Evolutionary conservation across 345 rosid species (phyloP).

Genomic region (Citrus unshiu): DNA sequence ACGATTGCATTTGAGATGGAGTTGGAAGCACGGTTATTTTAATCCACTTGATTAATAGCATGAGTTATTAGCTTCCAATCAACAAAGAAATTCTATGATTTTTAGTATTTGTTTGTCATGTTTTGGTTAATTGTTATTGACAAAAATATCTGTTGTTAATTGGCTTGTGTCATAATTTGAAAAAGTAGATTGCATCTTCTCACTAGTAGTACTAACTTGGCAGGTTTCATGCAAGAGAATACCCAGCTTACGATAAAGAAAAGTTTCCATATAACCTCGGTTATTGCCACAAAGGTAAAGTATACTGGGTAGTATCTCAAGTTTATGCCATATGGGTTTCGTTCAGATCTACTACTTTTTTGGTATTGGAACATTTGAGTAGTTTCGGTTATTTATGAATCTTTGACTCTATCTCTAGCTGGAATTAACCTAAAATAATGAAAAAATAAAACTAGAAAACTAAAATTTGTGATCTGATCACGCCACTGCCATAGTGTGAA

Average conservation of each 20-base stretch:
- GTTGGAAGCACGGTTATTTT: not conserved
- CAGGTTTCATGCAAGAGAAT: conserved; percentile 96
- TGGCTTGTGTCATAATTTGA: conserved; percentile 1
- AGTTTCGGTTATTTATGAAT: not conserved
- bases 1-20: not conserved
- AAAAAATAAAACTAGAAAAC: not conserved
- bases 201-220: conserved; percentile 13
- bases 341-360: not conserved
- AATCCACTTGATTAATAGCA: not conserved
- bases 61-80: not conserved
- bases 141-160: too few relatives aligned
- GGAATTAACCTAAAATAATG: not conserved
- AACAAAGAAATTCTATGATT: not conserved
- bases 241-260: conserved; percentile 68
- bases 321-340: not conserved
- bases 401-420: not conserved
- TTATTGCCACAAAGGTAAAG: conserved; percentile 82
- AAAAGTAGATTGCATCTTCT: conserved; percentile 2
- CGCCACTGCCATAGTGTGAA: not conserved
- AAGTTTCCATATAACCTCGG: conserved; percentile 76
- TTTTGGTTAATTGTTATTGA: not conserved
- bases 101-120: not conserved
- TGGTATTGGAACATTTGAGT: not conserved
- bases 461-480: not conserved
- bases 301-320: not conserved